Conservation (phyloP, 1,139 yeast species). For the Candida sp. region DNA sequence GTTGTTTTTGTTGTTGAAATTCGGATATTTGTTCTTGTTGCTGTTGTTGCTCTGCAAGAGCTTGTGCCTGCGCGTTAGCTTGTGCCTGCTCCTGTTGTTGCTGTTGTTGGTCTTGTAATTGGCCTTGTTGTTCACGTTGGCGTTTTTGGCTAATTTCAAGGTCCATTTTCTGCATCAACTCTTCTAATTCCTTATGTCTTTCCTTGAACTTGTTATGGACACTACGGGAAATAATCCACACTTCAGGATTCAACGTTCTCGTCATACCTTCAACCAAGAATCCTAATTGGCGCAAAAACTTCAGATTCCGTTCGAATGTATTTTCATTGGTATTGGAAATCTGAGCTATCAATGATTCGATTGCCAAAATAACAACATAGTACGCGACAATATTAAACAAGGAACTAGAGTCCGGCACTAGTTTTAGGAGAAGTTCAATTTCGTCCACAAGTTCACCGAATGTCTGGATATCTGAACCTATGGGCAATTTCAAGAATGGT, state of each 20-base stretch:
- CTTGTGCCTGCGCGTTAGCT: too few species aligned
- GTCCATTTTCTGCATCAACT: slow-evolving; percentile 6
- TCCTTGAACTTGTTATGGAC: slow-evolving; percentile 8
- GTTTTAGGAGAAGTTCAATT: slow-evolving; percentile 8
- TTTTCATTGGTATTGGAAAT: slow-evolving; percentile 1
- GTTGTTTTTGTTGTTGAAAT: neutral
- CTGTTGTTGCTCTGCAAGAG: neutral
- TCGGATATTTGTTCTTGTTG: neutral
- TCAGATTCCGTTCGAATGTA: neutral
- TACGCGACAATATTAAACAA: slow-evolving; percentile 11
- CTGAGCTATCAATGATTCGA: slow-evolving; percentile 7
- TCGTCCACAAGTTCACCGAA: slow-evolving; percentile 11
- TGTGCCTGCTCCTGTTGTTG: neutral
- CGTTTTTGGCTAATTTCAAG: neutral
- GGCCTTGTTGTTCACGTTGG: neutral
- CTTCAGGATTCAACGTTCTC: slow-evolving; percentile 8
- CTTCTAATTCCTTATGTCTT: neutral
- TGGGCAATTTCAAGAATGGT: slow-evolving; percentile 13
- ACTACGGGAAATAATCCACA: slow-evolving; percentile 10
- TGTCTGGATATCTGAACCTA: slow-evolving; percentile 5
- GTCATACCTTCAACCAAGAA: slow-evolving; percentile 7
- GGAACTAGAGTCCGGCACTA: slow-evolving; percentile 3
- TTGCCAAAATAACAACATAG: slow-evolving; percentile 10
- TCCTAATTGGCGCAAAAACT: slow-evolving; percentile 7
- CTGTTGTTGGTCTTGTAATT: neutral